Base-by-base conservation (phyloP, 2,329 filamentous ascomycete genomes). In the Juglanconis juglandina region DNA sequence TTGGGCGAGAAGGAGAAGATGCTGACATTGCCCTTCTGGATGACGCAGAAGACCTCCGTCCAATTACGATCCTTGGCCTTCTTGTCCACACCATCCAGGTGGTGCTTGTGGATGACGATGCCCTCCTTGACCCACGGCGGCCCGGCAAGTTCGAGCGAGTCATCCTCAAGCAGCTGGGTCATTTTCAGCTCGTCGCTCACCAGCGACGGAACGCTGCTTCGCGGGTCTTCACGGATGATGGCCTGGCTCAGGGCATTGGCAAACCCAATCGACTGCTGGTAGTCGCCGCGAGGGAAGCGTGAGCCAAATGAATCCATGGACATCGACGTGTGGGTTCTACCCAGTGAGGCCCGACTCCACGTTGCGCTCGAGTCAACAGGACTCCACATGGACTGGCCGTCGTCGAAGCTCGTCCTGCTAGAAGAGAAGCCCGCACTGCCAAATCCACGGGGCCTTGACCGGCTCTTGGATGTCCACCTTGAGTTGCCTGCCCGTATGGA, bases 101-200 rank as follows among this genome's bases (percentile, higher is more conserved):
- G 94, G 72, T 97, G 94, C 75, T 98, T 98, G 77, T 99, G 94
- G 67, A 94, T 94, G 24, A 98, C 81, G 67, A 96, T 91, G 64
- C 95, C 95, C 75, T 99, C 95, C 76, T 99, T 99, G 34, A 96
- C 89, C 95, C 95, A 99, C 0, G 95, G 95, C n/a, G 95, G 91
- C 32, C 95, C 95, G 10, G 90, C 87, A 44, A 99, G 86, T 70
- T 96, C 93, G 11, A 99, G 82, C 0, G 89, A 92, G 69, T 99
- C 95, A 69, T 98, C 95, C 68, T 97, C 94, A 0, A 98, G 84
- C 9, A 97, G 78, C 33, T 89, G 86, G 5, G 84, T 79, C 1
- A 78, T 78, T 52, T 80, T 80, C 39, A 86, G 75, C 49, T 86
- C 84, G 35, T 88, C 86, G 67, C 88, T 87, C 64, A 81, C 78